Evolutionary conservation across 805 yeast genomes (phyloP), one percentile per base, ranked within the genome.

Genomic region (Tetrapisispora arboricola): DNA sequence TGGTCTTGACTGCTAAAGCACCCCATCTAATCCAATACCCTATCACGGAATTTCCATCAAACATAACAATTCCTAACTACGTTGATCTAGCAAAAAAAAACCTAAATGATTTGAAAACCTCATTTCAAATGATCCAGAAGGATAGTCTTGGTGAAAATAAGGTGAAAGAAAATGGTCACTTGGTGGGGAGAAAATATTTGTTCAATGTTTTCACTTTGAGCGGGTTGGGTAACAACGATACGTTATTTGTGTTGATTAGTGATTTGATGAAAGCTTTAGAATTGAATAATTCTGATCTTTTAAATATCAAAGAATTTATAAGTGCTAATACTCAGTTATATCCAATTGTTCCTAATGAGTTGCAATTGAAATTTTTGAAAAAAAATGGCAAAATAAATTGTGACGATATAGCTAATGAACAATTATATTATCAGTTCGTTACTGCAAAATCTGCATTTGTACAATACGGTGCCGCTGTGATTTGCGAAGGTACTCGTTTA

Each of bases 381-480:
- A 51, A 54, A 3, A 32, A 55, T 57, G 3, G 44, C 67, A 21
- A 40, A 60, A 20, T 24, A 48, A 1, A 46, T 45, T 4, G 42
- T 52, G 9, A 33, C 46, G 16, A 58, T 60, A 4, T 50, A 53
- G 28, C 49, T 59, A 18, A 16, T 29, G 51, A 51, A 47, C 45
- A 63, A 18, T 47, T 54, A 32, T 15, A 17, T 39, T 11, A 47
- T 15, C 31, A 42, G 29, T 53, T 36, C 37, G 63, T 68, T 8
- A 63, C 73, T 11, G 71, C 73, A 3, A 63, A 67, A 34, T 64
- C 71, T 1, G 63, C 72, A 34, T 76, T 55, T 47, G 58, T 74
- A 39, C 61, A 61, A 36, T 75, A 72, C 54, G 80, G 80, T 27
- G 73, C 79, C 1, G 57, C 73, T 18, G 53, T 71, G 2, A 52